Percentiles rank a stretch among this genome's conserved stretches.
Evolutionary conservation across 1,139 yeast genomes (phyloP).

Genomic region (Protomyces inundatus): DNA sequence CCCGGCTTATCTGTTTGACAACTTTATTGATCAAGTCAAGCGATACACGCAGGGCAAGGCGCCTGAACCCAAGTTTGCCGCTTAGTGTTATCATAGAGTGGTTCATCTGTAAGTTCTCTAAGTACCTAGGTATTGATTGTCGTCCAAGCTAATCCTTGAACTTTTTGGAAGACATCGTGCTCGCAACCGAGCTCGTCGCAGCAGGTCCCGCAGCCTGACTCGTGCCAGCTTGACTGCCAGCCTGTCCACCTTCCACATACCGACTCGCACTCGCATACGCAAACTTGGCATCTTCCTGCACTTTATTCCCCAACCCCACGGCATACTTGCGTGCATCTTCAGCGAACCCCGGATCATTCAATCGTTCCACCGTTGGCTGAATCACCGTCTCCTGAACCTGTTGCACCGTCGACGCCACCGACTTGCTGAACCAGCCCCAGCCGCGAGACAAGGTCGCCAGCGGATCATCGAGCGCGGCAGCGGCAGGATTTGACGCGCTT

Average conservation of each 20-base stretch:
- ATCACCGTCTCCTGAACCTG: conserved; percentile 86
- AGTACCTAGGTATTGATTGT: too few species aligned
- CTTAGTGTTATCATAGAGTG: neutral
- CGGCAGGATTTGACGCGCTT: conserved; percentile 24
- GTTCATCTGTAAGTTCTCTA: too few species aligned
- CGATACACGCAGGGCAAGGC: conserved; percentile 11
- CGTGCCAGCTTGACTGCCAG: neutral
- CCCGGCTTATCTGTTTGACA: conserved; percentile 77
- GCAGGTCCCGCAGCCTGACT: neutral
- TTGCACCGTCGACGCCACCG: conserved; percentile 73
- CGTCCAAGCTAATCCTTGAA: neutral
- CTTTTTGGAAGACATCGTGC: neutral
- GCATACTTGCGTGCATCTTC: conserved; percentile 18
- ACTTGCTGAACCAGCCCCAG: conserved; percentile 84
- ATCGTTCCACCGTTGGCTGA: conserved; percentile 76
- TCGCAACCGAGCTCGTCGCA: neutral
- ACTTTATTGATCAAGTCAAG: conserved; percentile 18
- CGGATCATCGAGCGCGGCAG: conserved; percentile 76
- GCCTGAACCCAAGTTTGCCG: conserved; percentile 17
- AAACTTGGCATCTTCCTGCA: conserved; percentile 25
- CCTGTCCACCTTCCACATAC: neutral
- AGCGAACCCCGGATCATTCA: conserved; percentile 62
- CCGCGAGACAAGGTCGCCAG: conserved; percentile 83
- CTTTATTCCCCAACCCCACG: conserved; percentile 9
- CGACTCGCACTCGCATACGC: conserved; percentile 17